Conservation (phyloP, 139 green algal genomes). For the Yamagishiella unicocca region DNA sequence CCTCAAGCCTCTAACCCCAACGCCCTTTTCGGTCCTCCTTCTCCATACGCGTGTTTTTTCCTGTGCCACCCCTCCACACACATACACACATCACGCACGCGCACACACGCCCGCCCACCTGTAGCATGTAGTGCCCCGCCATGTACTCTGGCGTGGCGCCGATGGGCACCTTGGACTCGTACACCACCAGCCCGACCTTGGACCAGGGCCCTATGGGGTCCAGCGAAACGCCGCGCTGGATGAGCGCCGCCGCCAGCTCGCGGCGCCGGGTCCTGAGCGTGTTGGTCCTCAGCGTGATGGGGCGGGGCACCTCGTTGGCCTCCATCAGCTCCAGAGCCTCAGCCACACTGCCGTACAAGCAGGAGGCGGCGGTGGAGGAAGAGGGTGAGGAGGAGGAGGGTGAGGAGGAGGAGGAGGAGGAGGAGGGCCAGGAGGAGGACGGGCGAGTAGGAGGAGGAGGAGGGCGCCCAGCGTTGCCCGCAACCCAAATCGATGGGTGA, state of each 20-base stretch:
- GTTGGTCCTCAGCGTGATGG: slow-evolving; percentile 83
- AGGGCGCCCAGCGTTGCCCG: neutral
- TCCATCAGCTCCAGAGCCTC: slow-evolving; percentile 91
- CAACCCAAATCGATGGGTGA: neutral
- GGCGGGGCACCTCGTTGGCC: slow-evolving; percentile 82
- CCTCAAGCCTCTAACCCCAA: no score
- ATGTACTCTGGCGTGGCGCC: slow-evolving; percentile 99
- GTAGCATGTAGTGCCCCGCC: slow-evolving; percentile 99
- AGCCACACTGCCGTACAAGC: slow-evolving; percentile 43
- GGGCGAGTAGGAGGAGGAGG: neutral
- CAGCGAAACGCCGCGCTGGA: slow-evolving; percentile 97
- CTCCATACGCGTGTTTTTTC: no score
- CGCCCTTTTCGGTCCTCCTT: no score
- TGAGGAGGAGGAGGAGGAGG: neutral
- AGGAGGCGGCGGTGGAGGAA: neutral
- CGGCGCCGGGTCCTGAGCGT: slow-evolving; percentile 93
- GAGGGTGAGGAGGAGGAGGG: neutral
- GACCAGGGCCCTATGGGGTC: slow-evolving; percentile 82
- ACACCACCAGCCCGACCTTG: slow-evolving; percentile 91
- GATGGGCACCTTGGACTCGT: slow-evolving; percentile 96
- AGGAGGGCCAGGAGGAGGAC: neutral
- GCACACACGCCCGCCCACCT: slow-evolving; percentile 54
- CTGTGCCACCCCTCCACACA: no score
- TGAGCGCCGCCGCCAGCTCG: slow-evolving; percentile 95
- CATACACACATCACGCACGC: neutral